Conservation (phyloP, 2,329 filamentous ascomycete genomes). For the Aspergillus sp. region DNA sequence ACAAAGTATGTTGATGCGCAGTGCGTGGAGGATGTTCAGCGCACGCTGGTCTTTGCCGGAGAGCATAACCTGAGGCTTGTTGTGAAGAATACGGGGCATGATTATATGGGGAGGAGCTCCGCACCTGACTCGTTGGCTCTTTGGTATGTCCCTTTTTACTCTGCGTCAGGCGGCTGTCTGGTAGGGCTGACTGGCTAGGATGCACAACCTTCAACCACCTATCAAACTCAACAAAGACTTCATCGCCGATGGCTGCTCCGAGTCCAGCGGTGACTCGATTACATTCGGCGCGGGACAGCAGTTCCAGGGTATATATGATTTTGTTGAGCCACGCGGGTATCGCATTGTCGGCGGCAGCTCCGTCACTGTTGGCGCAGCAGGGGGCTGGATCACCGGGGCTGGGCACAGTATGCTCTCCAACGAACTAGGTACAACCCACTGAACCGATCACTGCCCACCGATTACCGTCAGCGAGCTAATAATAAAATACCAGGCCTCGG, state of each 20-base stretch:
- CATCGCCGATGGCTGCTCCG: slow-evolving; percentile 11
- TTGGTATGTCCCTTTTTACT: slow-evolving; percentile 4
- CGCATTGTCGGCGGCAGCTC: slow-evolving; percentile 16
- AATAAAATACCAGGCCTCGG: slow-evolving; percentile 9
- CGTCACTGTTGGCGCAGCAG: slow-evolving; percentile 14
- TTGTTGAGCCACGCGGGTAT: slow-evolving; percentile 13
- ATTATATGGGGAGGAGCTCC: slow-evolving; percentile 15
- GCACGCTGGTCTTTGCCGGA: slow-evolving; percentile 3
- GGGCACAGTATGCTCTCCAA: slow-evolving; percentile 18
- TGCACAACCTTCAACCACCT: slow-evolving; percentile 17
- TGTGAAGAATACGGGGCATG: slow-evolving; percentile 17
- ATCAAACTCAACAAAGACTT: slow-evolving; percentile 16
- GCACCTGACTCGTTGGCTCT: slow-evolving; percentile 11
- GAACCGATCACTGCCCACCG: background rate
- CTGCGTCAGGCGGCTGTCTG: background rate
- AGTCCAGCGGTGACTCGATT: slow-evolving; percentile 9
- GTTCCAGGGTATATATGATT: slow-evolving; percentile 19
- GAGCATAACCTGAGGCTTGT: slow-evolving; percentile 8
- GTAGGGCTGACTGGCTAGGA: background rate
- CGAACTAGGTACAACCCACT: slow-evolving; percentile 11
- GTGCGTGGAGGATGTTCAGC: slow-evolving; percentile 12
- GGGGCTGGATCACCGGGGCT: slow-evolving; percentile 17
- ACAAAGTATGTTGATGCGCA: slow-evolving; percentile 11
- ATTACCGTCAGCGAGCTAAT: background rate
- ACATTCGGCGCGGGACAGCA: slow-evolving; percentile 21